Evolutionary conservation across 495 filamentous ascomycete species (phyloP).

Genomic region (Trypethelium eluteriae): DNA sequence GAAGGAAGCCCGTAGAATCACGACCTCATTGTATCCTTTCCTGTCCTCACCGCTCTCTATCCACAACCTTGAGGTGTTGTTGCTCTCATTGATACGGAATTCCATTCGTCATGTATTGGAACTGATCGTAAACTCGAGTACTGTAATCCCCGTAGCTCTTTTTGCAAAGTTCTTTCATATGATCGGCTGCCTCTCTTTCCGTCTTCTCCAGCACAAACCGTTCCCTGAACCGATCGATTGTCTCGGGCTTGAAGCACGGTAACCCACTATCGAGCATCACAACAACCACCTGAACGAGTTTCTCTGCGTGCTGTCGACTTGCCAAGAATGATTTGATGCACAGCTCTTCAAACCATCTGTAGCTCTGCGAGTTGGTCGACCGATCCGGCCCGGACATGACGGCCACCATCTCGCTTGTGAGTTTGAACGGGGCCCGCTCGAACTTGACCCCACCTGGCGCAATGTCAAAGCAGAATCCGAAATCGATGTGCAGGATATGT

Average conservation of each 20-base stretch:
- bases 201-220: slow-evolving; percentile 89
- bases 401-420: slow-evolving; percentile 92
- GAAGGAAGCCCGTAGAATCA: not conserved
- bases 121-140: slow-evolving; percentile 92
- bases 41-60: not conserved
- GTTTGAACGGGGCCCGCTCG: slow-evolving; percentile 95
- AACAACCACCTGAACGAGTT: slow-evolving; percentile 78
- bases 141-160: slow-evolving; percentile 82
- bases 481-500: slow-evolving; percentile 98
- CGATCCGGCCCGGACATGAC: slow-evolving; percentile 73
- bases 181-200: slow-evolving; percentile 90
- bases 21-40: not conserved
- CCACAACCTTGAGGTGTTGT: not conserved
- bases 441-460: slow-evolving; percentile 94
- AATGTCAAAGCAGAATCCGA: slow-evolving; percentile 99
- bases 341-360: slow-evolving; percentile 92
- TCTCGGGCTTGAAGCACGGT: slow-evolving; percentile 97
- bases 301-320: slow-evolving; percentile 73
- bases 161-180: slow-evolving; percentile 78
- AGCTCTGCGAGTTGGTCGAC: slow-evolving; percentile 69
- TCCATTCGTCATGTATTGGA: slow-evolving; percentile 93
- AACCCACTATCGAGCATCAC: slow-evolving; percentile 95
- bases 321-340: slow-evolving; percentile 94
- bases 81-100: slow-evolving; percentile 65
- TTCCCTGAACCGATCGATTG: slow-evolving; percentile 83